A percentile compares a stretch with the other conserved stretches of the same genome.
phyloP scores from a whole-genome alignment of 768 basidiomycete species.

The Tricholomella constricta region DNA sequence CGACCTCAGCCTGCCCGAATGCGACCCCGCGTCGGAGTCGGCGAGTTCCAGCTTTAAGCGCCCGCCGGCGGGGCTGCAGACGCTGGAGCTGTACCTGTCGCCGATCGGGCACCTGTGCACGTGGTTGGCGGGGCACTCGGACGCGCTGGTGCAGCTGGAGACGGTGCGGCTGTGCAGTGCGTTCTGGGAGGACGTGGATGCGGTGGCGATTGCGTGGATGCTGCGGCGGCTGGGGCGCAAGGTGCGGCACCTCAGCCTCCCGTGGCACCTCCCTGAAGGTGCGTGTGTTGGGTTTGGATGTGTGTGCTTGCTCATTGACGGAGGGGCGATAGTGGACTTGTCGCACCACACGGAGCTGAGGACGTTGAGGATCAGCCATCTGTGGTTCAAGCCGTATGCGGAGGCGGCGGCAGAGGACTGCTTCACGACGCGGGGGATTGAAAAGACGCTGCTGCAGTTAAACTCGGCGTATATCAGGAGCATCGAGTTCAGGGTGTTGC shows the following conservation, averaged over 20 bases:
- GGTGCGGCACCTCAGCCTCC: constrained; percentile 25
- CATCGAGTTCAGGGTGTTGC: constrained; percentile 14
- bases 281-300: constrained; percentile 2
- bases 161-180: constrained; percentile 20
- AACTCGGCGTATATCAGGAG: constrained; percentile 16
- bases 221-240: constrained; percentile 23
- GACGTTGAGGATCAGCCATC: constrained; percentile 25
- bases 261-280: constrained; percentile 28
- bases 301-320: background rate
- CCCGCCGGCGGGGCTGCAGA: constrained; percentile 13
- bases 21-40: constrained; percentile 3
- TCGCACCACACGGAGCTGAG: constrained; percentile 20
- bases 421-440: constrained; percentile 17
- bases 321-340: constrained; percentile 16
- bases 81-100: constrained; percentile 22
- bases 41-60: no score
- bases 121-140: constrained; percentile 20
- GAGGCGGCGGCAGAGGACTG: constrained; percentile 16
- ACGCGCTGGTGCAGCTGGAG: constrained; percentile 10
- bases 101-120: constrained; percentile 20
- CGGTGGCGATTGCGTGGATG: constrained; percentile 24
- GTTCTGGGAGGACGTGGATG: constrained; percentile 23
- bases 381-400: constrained; percentile 20
- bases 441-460: constrained; percentile 19
- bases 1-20: constrained; percentile 11